Evolutionary conservation across 2,329 filamentous ascomycete species (phyloP), one percentile per base, ranked within the genome.

Genomic region (Fusarium palustre): DNA sequence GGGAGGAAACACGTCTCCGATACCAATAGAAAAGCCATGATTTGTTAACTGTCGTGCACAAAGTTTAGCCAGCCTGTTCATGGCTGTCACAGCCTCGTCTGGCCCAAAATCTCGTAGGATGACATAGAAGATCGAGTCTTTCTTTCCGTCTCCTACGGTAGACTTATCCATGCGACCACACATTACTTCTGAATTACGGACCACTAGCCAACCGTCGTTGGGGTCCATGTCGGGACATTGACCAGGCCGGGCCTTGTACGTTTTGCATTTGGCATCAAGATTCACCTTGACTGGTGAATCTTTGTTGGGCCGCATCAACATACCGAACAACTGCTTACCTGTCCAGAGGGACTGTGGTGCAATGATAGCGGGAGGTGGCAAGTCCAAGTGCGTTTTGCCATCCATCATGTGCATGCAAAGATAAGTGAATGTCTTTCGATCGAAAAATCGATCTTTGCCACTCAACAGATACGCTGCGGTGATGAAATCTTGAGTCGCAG

Each of bases 401-500:
- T 94, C 91, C 76, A 97, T 90, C 96, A 99, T 99, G 79, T 94
- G 96, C 79, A 92, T 91, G 77, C 94, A 97, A 42, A 97, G 88
- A 71, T 97, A 94, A 3, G 92, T 91, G 76, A 99, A 99, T 0
- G 92, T 90, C 73, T 91, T 91, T 54, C 95, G 90, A 74, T 97
- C 93, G 75, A 92, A 97, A 80, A 99, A 98, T 59, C 90, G 88
- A 77, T 98, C 95, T 77, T 98, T 98, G 79, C 90, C 92, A 74
- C 93, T 97, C 28, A 98, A 84, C 6, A 98, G 82, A 76, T 94
- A 99, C 0, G 96, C 92, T 6, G 94, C 94, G 28, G 95, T 98
- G 74, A 99, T 98, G 82, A 99, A 99, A 85, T 99, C 96, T 76
- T 99, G 96, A 31, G 97, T 99, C n/a, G 96, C 95, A 20, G 94